A percentile compares a stretch with the other conserved stretches of the same genome.
Conservation (phyloP, 202 grass and related monocot genomes). For the Setaria italica region DNA sequence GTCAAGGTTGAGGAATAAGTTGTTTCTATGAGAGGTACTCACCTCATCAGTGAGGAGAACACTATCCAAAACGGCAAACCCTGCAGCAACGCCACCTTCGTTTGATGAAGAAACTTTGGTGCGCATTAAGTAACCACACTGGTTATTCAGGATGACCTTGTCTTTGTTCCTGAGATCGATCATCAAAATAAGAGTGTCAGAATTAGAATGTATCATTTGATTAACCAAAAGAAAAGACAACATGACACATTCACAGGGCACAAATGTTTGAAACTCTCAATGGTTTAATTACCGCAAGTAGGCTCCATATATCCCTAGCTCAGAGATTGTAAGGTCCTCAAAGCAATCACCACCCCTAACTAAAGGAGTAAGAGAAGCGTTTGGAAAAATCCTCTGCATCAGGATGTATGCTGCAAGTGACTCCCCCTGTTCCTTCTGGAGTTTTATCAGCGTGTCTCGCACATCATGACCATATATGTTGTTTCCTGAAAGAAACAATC, state of each 20-base stretch:
- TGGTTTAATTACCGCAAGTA: slow-evolving; percentile 70
- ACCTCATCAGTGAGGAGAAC: slow-evolving; percentile 84
- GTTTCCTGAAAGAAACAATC: slow-evolving; percentile 60
- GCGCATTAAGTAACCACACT: slow-evolving; percentile 87
- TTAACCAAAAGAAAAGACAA: neutral
- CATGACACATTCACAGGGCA: neutral
- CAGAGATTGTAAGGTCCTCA: slow-evolving; percentile 81
- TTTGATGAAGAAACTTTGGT: slow-evolving; percentile 97
- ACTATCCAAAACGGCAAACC: slow-evolving; percentile 93
- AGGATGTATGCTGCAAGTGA: slow-evolving; percentile 87
- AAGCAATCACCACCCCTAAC: slow-evolving; percentile 76
- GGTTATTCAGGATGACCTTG: slow-evolving; percentile 76
- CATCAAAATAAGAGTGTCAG: neutral
- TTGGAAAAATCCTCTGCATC: slow-evolving; percentile 97
- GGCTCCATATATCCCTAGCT: slow-evolving; percentile 84
- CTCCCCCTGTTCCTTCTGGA: slow-evolving; percentile 66
- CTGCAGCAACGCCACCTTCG: slow-evolving; percentile 94
- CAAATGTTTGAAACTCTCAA: slow-evolving; percentile 4
- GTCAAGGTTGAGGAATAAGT: neutral
- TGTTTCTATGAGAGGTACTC: neutral
- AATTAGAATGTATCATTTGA: neutral
- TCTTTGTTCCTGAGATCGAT: slow-evolving; percentile 73
- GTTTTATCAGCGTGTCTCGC: slow-evolving; percentile 59
- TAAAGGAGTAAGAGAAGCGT: slow-evolving; percentile 68
- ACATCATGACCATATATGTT: slow-evolving; percentile 85